Percentiles rank a stretch among this genome's conserved stretches.
phyloP scores from a whole-genome alignment of 2,329 filamentous ascomycete genomes.

The Fusarium sarcochroum region DNA sequence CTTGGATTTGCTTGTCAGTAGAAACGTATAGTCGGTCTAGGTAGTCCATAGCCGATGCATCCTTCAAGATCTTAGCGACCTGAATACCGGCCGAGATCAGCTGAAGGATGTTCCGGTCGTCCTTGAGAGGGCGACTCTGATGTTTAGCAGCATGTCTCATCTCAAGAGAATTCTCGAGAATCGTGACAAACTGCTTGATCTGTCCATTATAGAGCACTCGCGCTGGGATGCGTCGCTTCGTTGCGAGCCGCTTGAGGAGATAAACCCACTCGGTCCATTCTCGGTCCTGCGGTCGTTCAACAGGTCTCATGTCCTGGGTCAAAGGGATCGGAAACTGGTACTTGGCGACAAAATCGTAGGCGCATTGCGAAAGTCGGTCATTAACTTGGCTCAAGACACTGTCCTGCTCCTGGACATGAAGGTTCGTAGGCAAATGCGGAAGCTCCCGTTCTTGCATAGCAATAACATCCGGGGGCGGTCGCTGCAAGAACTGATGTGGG shows the following conservation, averaged over 20 bases:
- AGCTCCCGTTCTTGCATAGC: conserved; percentile 85
- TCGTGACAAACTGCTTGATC: conserved; percentile 91
- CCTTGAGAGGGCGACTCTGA: conserved; percentile 85
- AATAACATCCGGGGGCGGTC: conserved; percentile 78
- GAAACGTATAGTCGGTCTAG: conserved; percentile 85
- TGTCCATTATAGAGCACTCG: conserved; percentile 89
- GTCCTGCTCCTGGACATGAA: conserved; percentile 88
- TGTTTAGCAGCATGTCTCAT: conserved; percentile 89
- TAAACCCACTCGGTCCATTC: conserved; percentile 96
- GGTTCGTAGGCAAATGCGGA: conserved; percentile 84
- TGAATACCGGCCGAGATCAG: conserved; percentile 89
- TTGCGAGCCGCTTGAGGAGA: conserved; percentile 86
- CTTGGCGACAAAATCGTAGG: conserved; percentile 91
- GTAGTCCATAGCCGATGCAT: conserved; percentile 86
- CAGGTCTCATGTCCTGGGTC: conserved; percentile 83
- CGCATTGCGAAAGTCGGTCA: conserved; percentile 86
- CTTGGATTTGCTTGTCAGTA: conserved; percentile 84
- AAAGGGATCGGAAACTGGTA: conserved; percentile 92
- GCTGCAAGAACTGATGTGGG: conserved; percentile 84
- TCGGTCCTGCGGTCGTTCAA: conserved; percentile 80
- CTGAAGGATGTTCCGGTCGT: conserved; percentile 90
- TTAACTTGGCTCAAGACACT: conserved; percentile 84
- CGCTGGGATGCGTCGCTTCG: conserved; percentile 87
- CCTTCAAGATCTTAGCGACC: conserved; percentile 88
- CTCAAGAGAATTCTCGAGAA: conserved; percentile 88